Base-by-base conservation (phyloP, 2,329 filamentous ascomycete species). In the Ceratocystis alfenasii region DNA sequence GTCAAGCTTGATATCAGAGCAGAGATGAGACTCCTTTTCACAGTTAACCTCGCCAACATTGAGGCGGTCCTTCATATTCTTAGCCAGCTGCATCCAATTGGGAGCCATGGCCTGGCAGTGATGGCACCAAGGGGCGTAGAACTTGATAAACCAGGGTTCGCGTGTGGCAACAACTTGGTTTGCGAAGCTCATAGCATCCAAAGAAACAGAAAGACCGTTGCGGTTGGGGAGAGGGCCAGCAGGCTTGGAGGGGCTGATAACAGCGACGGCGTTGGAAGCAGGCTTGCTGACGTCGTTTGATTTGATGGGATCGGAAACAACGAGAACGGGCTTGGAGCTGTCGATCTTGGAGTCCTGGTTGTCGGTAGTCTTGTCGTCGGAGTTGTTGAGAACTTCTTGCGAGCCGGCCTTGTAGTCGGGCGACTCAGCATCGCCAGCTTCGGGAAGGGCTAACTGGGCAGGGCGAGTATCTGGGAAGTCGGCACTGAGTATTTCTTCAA, bases 81-180 rank as follows among this genome's bases (percentile, higher is more conserved):
- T 91, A 57, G 89, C 89, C 76, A 99, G 84, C 72, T 93, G 88
- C 68, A 85, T 80, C 94, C 94, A 99, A 69, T 86, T 91, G 2
- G 94, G 89, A 45, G 88, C 90, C 81, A 99, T 85, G 46, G 89
- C 89, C 76, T 96, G 89, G 76, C 95, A 99, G 76, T 99, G 94
- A 70, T 87, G 85, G 75, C 94, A 99, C 94, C 93, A 97, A 5
- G 94, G 95, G 20, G 90, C 92, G 74, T 96, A 97, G 74, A 99
- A 97, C 76, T 99, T 99, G 80, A 99, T 86, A 73, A 99, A 96
- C 94, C 94, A 99, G 5, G 92, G 87, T 69, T 97, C 91, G 69
- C 89, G 85, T 0, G 90, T 91, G 74, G 87, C 88, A 2, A 90
- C 95, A 60, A 99, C 92, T 46, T 87, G 79, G 67, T 83, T 85